phyloP scores from a whole-genome alignment of 2,329 filamentous ascomycete species.

The Colletotrichum cordylinicola region DNA sequence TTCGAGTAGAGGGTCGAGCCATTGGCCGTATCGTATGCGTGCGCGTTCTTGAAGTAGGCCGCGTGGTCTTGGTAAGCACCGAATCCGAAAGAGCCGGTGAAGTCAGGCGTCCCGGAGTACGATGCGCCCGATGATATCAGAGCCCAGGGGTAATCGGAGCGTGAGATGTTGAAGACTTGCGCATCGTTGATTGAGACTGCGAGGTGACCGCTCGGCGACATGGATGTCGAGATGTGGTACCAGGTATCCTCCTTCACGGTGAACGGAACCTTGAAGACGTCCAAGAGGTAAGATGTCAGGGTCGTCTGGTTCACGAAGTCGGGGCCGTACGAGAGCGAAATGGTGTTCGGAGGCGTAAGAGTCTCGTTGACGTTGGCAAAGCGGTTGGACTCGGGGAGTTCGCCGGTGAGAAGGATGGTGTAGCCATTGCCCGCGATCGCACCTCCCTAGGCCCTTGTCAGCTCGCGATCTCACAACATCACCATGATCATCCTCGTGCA shows the following conservation, averaged over 20 bases:
- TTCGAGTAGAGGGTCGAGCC: conserved; percentile 37
- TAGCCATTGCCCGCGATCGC: conserved; percentile 9
- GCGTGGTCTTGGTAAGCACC: conserved; percentile 45
- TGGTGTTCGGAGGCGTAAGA: conserved; percentile 36
- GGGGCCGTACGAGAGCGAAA: conserved; percentile 38
- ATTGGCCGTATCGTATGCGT: conserved; percentile 24
- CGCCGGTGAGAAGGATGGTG: conserved; percentile 12
- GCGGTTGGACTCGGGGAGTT: neutral
- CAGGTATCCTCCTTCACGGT: conserved; percentile 37
- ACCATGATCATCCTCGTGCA: neutral
- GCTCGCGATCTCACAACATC: neutral
- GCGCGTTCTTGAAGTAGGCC: conserved; percentile 39
- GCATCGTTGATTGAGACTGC: conserved; percentile 32
- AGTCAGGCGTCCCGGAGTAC: neutral
- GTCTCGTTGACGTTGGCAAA: conserved; percentile 37
- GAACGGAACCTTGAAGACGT: conserved; percentile 30
- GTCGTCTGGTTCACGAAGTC: conserved; percentile 41
- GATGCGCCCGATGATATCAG: neutral
- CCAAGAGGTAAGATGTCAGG: conserved; percentile 28
- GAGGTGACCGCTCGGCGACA: conserved; percentile 30
- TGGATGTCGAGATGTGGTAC: conserved; percentile 41
- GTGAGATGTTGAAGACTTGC: conserved; percentile 21
- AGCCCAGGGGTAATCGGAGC: conserved; percentile 12
- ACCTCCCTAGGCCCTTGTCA: neutral
- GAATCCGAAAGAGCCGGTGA: conserved; percentile 42